Conservation (phyloP, 306 rosid genomes). For the Neltuma alba region DNA sequence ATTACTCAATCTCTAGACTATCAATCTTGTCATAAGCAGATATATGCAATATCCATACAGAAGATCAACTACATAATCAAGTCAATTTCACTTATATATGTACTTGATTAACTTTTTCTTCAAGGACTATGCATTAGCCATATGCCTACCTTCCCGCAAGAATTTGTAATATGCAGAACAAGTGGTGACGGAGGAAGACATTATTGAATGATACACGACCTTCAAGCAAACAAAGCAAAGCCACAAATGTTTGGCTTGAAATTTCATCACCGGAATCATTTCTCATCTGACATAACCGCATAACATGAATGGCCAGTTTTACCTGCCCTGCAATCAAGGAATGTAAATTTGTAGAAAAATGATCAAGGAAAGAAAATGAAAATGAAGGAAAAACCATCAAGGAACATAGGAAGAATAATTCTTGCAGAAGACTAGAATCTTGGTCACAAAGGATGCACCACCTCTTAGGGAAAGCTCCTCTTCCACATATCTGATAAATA, state of each 20-base stretch:
- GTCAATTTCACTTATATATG: background rate
- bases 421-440: background rate
- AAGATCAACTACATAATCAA: slow-evolving; percentile 6
- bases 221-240: slow-evolving; percentile 76
- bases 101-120: background rate
- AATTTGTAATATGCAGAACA: slow-evolving; percentile 87
- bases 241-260: slow-evolving; percentile 60
- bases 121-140: slow-evolving; percentile 11
- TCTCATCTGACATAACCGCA: slow-evolving; percentile 80
- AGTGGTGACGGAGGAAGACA: slow-evolving; percentile 79
- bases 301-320: slow-evolving; percentile 78
- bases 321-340: slow-evolving; percentile 78
- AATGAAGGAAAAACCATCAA: background rate
- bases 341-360: slow-evolving; percentile 15
- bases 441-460: slow-evolving; percentile 37
- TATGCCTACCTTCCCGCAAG: slow-evolving; percentile 79
- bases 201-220: slow-evolving; percentile 81
- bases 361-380: slow-evolving; percentile 1
- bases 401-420: background rate
- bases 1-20: slow-evolving; percentile 6
- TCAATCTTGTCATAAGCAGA: background rate
- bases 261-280: slow-evolving; percentile 55
- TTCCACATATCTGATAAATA: slow-evolving; percentile 72
- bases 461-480: slow-evolving; percentile 91
- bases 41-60: background rate